A percentile compares a stretch with the other conserved stretches of the same genome.
phyloP scores from a whole-genome alignment of 2,329 filamentous ascomycete genomes.

The Fusarium circinatum region DNA sequence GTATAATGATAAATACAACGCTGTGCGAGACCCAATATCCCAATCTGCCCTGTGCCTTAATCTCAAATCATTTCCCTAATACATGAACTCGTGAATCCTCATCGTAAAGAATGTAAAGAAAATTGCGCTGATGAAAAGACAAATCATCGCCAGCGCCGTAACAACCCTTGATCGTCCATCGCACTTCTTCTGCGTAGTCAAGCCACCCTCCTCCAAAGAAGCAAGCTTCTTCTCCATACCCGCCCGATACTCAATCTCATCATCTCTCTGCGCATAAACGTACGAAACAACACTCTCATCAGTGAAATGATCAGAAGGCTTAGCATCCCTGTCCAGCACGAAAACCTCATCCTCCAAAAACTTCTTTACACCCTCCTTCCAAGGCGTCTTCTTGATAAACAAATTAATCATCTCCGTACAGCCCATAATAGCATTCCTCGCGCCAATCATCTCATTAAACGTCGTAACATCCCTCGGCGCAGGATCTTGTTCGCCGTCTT shows the following conservation, averaged over 20 bases:
- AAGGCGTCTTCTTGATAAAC: slow-evolving; percentile 8
- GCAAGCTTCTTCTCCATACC: slow-evolving; percentile 7
- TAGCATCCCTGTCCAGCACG: not conserved
- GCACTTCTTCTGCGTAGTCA: not conserved
- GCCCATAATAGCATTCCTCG: slow-evolving; percentile 7
- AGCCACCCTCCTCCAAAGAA: not conserved
- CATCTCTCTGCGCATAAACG: not conserved
- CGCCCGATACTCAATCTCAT: slow-evolving; percentile 3
- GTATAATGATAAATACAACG: slow-evolving; percentile 18
- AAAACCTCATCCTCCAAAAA: slow-evolving; percentile 21
- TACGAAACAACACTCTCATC: slow-evolving; percentile 19
- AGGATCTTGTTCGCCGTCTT: slow-evolving; percentile 8
- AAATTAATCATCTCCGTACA: slow-evolving; percentile 17
- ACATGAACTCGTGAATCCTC: not conserved
- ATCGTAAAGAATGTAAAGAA: slow-evolving; percentile 1
- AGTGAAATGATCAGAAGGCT: slow-evolving; percentile 20
- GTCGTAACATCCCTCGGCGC: slow-evolving; percentile 8
- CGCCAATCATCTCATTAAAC: slow-evolving; percentile 19
- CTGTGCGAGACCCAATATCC: not conserved
- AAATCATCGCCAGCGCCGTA: not conserved
- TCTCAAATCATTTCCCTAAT: not conserved
- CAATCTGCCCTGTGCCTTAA: not conserved
- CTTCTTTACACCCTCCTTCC: slow-evolving; percentile 12
- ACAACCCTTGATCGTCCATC: not conserved
- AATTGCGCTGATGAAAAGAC: not conserved